These are phyloP conservation scores for Gymnopus androsaceus DNA, from an alignment of 1,284 basidiomycete genomes.

Conservation along the genomic window DNA sequence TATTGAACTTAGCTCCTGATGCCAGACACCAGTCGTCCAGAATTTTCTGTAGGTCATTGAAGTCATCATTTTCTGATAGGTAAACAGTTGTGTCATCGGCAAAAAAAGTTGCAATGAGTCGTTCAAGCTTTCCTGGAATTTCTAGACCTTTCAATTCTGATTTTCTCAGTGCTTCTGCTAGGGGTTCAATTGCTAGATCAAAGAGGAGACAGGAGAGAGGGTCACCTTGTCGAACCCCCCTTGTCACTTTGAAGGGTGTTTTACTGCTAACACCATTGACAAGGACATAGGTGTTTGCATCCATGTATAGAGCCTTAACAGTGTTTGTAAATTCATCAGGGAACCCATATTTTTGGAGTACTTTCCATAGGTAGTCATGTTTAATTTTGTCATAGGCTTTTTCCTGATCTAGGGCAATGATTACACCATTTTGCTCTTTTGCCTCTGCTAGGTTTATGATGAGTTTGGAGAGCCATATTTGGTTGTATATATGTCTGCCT, in stretches of 20 bases:
- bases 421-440: slow-evolving; percentile 16
- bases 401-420: slow-evolving; percentile 26
- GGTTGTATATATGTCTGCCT: too few species aligned
- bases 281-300: too few species aligned
- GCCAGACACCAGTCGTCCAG: slow-evolving; percentile 33
- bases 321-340: too few species aligned
- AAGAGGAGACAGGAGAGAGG: slow-evolving; percentile 33
- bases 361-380: slow-evolving; percentile 34
- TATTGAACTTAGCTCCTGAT: slow-evolving; percentile 36
- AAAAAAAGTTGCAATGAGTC: slow-evolving; percentile 29
- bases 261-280: too few species aligned
- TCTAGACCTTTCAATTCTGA: slow-evolving; percentile 21
- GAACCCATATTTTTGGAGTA: slow-evolving; percentile 27
- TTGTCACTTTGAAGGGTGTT: slow-evolving; percentile 10
- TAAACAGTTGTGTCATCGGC: slow-evolving; percentile 34
- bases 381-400: slow-evolving; percentile 26
- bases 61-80: slow-evolving; percentile 24
- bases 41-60: slow-evolving; percentile 19
- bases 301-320: too few species aligned
- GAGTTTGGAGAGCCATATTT: slow-evolving; percentile 16
- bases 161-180: slow-evolving; percentile 20
- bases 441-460: slow-evolving; percentile 21
- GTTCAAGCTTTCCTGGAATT: slow-evolving; percentile 16
- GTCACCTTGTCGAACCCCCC: slow-evolving; percentile 29
- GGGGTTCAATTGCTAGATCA: slow-evolving; percentile 27